A percentile compares a stretch with the other conserved stretches of the same genome.
These are phyloP conservation scores for Tephrocybe sp. DNA, from an alignment of 768 basidiomycete species.

Conservation along the genomic window DNA sequence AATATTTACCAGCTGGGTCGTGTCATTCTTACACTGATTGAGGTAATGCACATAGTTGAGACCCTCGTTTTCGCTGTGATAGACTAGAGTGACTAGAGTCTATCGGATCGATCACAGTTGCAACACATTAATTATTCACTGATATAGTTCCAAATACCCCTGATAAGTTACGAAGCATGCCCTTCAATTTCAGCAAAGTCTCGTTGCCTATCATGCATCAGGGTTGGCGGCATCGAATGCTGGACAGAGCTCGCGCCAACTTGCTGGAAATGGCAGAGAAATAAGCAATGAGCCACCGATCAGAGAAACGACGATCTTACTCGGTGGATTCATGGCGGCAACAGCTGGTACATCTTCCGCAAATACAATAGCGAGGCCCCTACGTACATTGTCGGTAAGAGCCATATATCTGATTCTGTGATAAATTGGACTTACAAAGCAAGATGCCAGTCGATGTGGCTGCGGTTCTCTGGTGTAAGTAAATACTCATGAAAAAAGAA, in stretches of 20 bases:
- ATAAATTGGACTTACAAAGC: slow-evolving; percentile 34
- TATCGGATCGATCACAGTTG: no score
- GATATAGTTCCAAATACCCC: no score
- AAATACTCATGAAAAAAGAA: neutral
- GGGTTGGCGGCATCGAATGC: slow-evolving; percentile 5
- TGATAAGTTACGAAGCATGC: no score
- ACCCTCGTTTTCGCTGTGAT: no score
- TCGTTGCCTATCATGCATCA: no score
- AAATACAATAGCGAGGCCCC: slow-evolving; percentile 33
- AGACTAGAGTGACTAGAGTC: no score
- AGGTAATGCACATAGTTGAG: no score
- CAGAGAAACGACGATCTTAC: slow-evolving; percentile 15
- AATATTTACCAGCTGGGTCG: no score
- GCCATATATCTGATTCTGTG: neutral
- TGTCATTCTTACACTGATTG: no score
- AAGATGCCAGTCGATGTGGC: slow-evolving; percentile 50
- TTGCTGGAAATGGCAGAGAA: neutral
- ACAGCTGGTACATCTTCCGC: slow-evolving; percentile 31
- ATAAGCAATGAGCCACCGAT: neutral
- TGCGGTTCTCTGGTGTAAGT: neutral
- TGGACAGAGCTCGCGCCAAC: slow-evolving; percentile 9
- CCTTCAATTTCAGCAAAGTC: no score
- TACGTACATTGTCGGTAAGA: neutral
- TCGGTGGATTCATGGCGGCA: slow-evolving; percentile 17
- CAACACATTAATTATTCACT: no score